Base-by-base conservation (phyloP, 2,329 filamentous ascomycete species). In the Metarhizium album region DNA sequence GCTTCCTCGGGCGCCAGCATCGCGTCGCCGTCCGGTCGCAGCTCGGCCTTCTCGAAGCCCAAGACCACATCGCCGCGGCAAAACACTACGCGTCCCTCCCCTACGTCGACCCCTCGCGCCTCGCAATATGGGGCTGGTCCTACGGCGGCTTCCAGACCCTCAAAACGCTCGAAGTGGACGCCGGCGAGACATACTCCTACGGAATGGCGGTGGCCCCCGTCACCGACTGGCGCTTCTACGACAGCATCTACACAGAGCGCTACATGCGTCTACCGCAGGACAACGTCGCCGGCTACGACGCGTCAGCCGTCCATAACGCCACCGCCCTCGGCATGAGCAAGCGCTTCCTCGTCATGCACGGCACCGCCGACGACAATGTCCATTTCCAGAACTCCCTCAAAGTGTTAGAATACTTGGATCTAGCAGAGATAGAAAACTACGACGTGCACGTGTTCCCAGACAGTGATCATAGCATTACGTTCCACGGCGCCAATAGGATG, bases 61-160 rank as follows among this genome's bases (percentile, higher is more conserved):
- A 81, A 38, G 93, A 97, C 66, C 93, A 98, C 67, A 97, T 98
- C 57, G 86, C 84, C 24, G 86, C 90, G 1, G 93, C 87, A 3
- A 86, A 90, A 67, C 80, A 86, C 57, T 97, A 89, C 83, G 84
- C 86, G 0, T 72, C 74, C 37, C 91, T 89, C 64, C 69, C 78
- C 14, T 97, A 98, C 66, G 84, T 96, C 14, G 94, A 98, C 64
- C 74, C 79, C 24, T 75, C 81, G 6, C 82, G 87, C 50, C 80
- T 98, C 58, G 90, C 90, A 20, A 95, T 98, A 63, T 98, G 93
- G 93, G 93, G 93, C 46, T 98, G 93, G 93, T 95, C 88, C 55
- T 98, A 93, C 63, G 93, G 93, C 52, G 93, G 93, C 11, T 98
- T 95, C 74, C 87, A 87, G 74, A 88, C 93, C 5, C 78, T 98